Percentiles rank a stretch among this genome's conserved stretches.
Evolutionary conservation across 768 basidiomycete species (phyloP).

Genomic region (Rhizopogon vulgaris): DNA sequence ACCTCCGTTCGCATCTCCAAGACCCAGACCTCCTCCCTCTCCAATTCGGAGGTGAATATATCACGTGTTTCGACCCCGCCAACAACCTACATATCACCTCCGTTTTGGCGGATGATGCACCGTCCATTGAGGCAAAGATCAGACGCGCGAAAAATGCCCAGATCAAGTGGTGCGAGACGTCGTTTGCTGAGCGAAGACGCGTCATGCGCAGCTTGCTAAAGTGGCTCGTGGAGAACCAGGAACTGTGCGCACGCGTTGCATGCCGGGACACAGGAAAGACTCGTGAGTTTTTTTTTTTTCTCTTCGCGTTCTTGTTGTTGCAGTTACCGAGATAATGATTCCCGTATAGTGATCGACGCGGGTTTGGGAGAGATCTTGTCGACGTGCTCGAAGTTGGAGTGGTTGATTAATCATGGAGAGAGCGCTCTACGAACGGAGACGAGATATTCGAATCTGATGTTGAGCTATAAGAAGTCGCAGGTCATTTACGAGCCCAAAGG

Average conservation of each 20-base stretch:
- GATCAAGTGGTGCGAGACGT: slow-evolving; percentile 63
- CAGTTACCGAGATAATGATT: not conserved
- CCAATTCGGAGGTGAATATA: slow-evolving; percentile 47
- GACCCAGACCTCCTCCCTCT: slow-evolving; percentile 49
- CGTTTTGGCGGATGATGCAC: slow-evolving; percentile 63
- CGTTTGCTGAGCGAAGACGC: slow-evolving; percentile 72
- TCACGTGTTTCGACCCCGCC: slow-evolving; percentile 91
- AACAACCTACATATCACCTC: slow-evolving; percentile 80
- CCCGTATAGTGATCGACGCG: slow-evolving; percentile 75
- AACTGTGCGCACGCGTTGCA: slow-evolving; percentile 77
- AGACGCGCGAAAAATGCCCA: slow-evolving; percentile 59
- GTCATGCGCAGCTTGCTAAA: slow-evolving; percentile 83
- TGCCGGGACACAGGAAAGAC: slow-evolving; percentile 97
- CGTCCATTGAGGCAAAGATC: slow-evolving; percentile 74
- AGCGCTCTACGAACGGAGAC: slow-evolving; percentile 65
- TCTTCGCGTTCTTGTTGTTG: not conserved
- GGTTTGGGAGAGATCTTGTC: slow-evolving; percentile 91
- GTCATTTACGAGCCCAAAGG: slow-evolving; percentile 90
- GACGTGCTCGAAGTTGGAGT: slow-evolving; percentile 93
- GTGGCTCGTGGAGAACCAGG: slow-evolving; percentile 92
- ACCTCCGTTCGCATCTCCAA: slow-evolving; percentile 58
- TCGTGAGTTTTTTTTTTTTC: slow-evolving; percentile 30
- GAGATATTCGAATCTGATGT: slow-evolving; percentile 58
- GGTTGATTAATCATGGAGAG: slow-evolving; percentile 85
- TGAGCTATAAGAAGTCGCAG: slow-evolving; percentile 71